These are phyloP conservation scores for Hymenochaete sp. DNA, from an alignment of 1,284 basidiomycete species.

Conservation along the genomic window DNA sequence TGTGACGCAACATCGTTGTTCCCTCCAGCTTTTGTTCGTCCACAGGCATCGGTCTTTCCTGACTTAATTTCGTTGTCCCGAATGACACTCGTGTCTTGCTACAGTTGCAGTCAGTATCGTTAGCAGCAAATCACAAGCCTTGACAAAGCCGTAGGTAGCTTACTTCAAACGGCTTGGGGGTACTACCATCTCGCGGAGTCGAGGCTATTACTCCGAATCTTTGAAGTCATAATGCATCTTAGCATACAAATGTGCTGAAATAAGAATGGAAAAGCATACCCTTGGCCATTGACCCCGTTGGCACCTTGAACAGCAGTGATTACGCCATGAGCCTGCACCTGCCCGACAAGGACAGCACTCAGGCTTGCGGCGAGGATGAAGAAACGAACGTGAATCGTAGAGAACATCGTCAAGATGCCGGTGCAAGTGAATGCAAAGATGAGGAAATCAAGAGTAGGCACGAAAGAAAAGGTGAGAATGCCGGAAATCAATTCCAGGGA, in stretches of 20 bases:
- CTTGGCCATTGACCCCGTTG: slow-evolving; percentile 20
- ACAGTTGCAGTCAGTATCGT: background rate
- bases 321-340: slow-evolving; percentile 20
- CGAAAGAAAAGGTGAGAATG: no score
- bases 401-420: no score
- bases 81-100: slow-evolving; percentile 23
- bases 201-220: slow-evolving; percentile 22
- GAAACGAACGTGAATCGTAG: slow-evolving; percentile 7
- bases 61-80: slow-evolving; percentile 20
- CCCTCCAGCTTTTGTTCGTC: slow-evolving; percentile 21
- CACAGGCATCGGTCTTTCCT: slow-evolving; percentile 21
- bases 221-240: background rate
- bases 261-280: slow-evolving; percentile 15
- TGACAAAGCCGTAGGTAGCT: background rate
- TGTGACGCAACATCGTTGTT: slow-evolving; percentile 21
- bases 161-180: slow-evolving; percentile 22
- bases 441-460: no score
- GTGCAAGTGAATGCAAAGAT: no score
- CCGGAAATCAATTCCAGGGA: no score
- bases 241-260: slow-evolving; percentile 15
- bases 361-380: slow-evolving; percentile 7
- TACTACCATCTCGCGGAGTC: slow-evolving; percentile 23
- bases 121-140: background rate
- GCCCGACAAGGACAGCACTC: slow-evolving; percentile 14
- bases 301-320: slow-evolving; percentile 21